Evolutionary conservation across 208 protist species (phyloP), one percentile per base, ranked within the genome.

Genomic region (Acanthamoeba lenticulata): DNA sequence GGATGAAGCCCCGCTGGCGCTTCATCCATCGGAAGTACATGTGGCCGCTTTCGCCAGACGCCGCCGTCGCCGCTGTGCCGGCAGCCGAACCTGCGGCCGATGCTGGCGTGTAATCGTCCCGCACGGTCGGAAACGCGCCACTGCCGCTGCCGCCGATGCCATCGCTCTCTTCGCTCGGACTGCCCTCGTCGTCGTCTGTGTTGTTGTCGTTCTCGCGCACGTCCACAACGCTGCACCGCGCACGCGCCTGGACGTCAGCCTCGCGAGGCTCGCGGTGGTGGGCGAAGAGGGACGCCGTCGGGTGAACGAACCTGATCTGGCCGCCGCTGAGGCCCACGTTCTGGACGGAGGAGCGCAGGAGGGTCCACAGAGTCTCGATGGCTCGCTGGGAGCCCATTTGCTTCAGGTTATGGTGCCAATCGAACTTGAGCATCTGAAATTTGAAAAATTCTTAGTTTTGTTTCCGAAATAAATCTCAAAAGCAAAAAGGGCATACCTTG

Each of bases 1-100:
- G 97, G 15, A 99, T 89, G 77, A 99, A 98, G 24, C 97, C 96
- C 85, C 93, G 96, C 74, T 97, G 96, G 24, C 69, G 74, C 42
- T 85, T 85, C 42, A 85, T 85, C 74, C 74, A 85, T 1, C 74
- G 36, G n/a, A 85, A 85, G 44, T 85, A 85, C 74, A 85, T 85
- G 6, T 15, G 65, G 3, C 65, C 65, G 34, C 29, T 19, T n/a
- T n/a, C n/a, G n/a, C n/a, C n/a, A n/a, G n/a, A n/a, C n/a, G n/a
- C n/a, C n/a, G 34, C 65, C 34, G 1, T 44, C 65, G 13, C 19
- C 49, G 13, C 49, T 19, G 49, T 57, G n/a, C n/a, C n/a, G n/a
- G n/a, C n/a, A n/a, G n/a, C n/a, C n/a, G n/a, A n/a, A n/a, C n/a
- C n/a, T n/a, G n/a, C n/a, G n/a, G n/a, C n/a, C n/a, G n/a, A n/a